These are phyloP conservation scores for Rubus parviflorus DNA, from an alignment of 306 rosid species.

Conservation along the genomic window DNA sequence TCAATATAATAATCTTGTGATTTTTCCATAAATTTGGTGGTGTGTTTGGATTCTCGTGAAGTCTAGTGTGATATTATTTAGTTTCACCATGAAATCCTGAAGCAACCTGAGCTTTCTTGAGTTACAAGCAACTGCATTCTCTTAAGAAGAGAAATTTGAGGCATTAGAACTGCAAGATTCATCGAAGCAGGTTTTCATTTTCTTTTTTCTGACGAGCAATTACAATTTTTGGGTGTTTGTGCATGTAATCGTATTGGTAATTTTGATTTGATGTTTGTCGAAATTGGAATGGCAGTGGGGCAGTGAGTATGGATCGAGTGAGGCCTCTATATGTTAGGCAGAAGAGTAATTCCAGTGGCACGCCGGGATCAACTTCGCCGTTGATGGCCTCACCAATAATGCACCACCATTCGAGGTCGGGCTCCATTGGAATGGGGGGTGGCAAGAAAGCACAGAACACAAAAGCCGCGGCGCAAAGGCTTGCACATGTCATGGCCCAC, in stretches of 20 bases:
- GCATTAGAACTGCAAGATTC: neutral
- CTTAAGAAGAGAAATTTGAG: neutral
- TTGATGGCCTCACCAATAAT: slow-evolving; percentile 20
- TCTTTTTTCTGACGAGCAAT: neutral
- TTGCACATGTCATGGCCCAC: slow-evolving; percentile 93
- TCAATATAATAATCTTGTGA: neutral
- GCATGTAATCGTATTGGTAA: neutral
- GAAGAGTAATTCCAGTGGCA: slow-evolving; percentile 46
- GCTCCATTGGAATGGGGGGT: slow-evolving; percentile 44
- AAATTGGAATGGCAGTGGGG: neutral
- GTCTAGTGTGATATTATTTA: neutral
- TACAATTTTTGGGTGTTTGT: neutral
- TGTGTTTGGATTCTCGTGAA: neutral
- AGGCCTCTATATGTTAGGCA: slow-evolving; percentile 52
- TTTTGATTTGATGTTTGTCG: neutral
- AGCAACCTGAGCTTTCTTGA: neutral
- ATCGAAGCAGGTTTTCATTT: neutral
- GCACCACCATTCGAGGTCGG: slow-evolving; percentile 54
- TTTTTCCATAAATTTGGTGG: neutral
- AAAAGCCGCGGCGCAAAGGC: slow-evolving; percentile 94
- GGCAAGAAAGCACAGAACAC: slow-evolving; percentile 67
- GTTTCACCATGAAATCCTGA: neutral
- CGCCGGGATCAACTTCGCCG: slow-evolving; percentile 59
- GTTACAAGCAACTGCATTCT: neutral
- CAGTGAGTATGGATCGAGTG: slow-evolving; percentile 55